phyloP scores from a whole-genome alignment of 2,329 filamentous ascomycete genomes.

The Drechmeria coniospora region DNA sequence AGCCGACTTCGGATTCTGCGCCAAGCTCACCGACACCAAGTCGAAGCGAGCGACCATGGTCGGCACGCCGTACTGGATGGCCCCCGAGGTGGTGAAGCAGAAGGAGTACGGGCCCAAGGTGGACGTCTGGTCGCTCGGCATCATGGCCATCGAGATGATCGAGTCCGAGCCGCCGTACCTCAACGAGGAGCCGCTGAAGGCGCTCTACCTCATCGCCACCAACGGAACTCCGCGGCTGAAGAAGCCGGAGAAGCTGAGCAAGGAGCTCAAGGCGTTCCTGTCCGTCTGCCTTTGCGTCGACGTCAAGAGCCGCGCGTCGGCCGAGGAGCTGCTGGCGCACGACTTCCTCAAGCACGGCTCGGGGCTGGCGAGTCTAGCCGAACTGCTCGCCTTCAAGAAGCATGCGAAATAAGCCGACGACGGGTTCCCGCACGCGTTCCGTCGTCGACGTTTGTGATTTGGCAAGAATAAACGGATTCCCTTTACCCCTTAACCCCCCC shows the following conservation, averaged over 20 bases:
- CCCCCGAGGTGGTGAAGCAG: slow-evolving; percentile 96
- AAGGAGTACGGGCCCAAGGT: slow-evolving; percentile 98
- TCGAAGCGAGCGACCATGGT: slow-evolving; percentile 98
- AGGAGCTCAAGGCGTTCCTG: slow-evolving; percentile 94
- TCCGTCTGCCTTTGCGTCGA: slow-evolving; percentile 94
- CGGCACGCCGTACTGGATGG: slow-evolving; percentile 99
- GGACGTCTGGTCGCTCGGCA: slow-evolving; percentile 96
- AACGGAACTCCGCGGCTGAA: slow-evolving; percentile 94
- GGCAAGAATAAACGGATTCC: background rate
- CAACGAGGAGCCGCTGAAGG: slow-evolving; percentile 95
- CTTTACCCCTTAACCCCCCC: background rate
- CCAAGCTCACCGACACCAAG: slow-evolving; percentile 92
- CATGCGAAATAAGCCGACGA: slow-evolving; percentile 48
- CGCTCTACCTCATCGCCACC: slow-evolving; percentile 91
- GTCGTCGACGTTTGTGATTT: slow-evolving; percentile 1
- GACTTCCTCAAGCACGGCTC: slow-evolving; percentile 93
- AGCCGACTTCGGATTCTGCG: slow-evolving; percentile 99
- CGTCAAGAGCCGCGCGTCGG: slow-evolving; percentile 84
- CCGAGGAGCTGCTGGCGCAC: slow-evolving; percentile 75
- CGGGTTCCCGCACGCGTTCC: slow-evolving; percentile 3
- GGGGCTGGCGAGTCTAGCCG: slow-evolving; percentile 64
- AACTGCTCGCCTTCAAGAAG: slow-evolving; percentile 78
- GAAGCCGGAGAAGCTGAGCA: slow-evolving; percentile 95
- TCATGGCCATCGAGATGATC: slow-evolving; percentile 99
- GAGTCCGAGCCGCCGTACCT: slow-evolving; percentile 96